Evolutionary conservation across 2,329 filamentous ascomycete species (phyloP).

Genomic region (Colletotrichum sp.): DNA sequence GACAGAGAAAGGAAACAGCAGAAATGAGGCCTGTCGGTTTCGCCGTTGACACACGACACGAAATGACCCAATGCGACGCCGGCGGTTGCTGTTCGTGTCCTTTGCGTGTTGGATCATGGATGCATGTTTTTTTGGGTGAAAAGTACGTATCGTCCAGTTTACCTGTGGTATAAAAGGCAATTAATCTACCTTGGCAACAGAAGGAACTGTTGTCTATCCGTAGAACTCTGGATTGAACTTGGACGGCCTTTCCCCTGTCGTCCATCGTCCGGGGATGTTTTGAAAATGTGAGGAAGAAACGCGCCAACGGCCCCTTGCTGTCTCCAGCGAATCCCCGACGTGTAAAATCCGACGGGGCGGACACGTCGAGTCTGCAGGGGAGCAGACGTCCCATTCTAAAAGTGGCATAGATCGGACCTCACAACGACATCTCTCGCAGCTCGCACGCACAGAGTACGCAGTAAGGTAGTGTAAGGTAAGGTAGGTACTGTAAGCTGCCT

Average conservation of each 20-base stretch:
- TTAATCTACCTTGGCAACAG: not conserved
- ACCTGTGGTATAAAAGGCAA: not conserved
- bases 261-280: constrained; percentile 14
- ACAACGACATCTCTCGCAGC: not conserved
- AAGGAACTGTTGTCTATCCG: not conserved
- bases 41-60: not conserved
- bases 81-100: not conserved
- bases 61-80: constrained; percentile 17
- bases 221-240: not conserved
- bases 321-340: not conserved
- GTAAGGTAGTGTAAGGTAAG: too few relatives aligned
- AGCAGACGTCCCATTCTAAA: not conserved
- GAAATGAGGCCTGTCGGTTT: not conserved
- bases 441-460: not conserved
- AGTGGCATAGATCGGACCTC: constrained; percentile 2
- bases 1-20: not conserved
- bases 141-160: not conserved
- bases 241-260: not conserved
- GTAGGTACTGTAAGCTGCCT: too few relatives aligned
- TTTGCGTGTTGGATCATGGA: not conserved
- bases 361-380: constrained; percentile 6
- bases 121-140: not conserved
- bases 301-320: constrained; percentile 11
- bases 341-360: constrained; percentile 3
- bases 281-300: constrained; percentile 16